phyloP scores from a whole-genome alignment of 768 basidiomycete genomes.

The Rhizopogon sp. region DNA sequence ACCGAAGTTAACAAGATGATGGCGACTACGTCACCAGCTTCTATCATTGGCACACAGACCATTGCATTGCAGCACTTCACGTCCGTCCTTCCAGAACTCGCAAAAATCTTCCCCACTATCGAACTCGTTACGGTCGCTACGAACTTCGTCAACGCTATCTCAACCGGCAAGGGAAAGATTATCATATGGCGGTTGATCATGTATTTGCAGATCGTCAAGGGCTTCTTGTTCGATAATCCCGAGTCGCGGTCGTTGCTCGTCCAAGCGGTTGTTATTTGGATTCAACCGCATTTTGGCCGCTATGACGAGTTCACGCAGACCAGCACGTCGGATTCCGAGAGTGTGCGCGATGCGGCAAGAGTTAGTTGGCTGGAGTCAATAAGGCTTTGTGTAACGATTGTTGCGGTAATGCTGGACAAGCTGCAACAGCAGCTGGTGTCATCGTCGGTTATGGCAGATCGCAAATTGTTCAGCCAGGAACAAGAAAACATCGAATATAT shows the following conservation, averaged over 20 bases:
- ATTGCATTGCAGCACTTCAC: constrained; percentile 92
- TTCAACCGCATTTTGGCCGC: constrained; percentile 90
- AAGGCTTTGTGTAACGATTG: constrained; percentile 83
- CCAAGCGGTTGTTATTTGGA: constrained; percentile 87
- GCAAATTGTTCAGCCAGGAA: constrained; percentile 63
- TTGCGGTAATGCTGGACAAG: constrained; percentile 87
- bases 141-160: constrained; percentile 81
- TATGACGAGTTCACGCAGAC: constrained; percentile 79
- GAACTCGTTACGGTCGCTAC: constrained; percentile 87
- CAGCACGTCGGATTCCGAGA: constrained; percentile 61
- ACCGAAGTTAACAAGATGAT: constrained; percentile 85
- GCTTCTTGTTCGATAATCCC: constrained; percentile 80
- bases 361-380: constrained; percentile 87
- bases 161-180: constrained; percentile 76
- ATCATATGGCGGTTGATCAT: constrained; percentile 92
- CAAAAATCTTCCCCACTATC: constrained; percentile 71
- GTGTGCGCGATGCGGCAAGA: constrained; percentile 64
- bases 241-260: constrained; percentile 76
- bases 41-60: constrained; percentile 95
- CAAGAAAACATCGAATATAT: constrained; percentile 90
- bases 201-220: constrained; percentile 87
- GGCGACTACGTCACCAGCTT: constrained; percentile 67
- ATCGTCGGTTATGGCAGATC: constrained; percentile 57
- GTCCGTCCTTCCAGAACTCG: constrained; percentile 83
- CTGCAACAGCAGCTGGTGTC: constrained; percentile 76